Percentiles rank a stretch among this genome's conserved stretches.
These are phyloP conservation scores for Exophiala spinifera DNA, from an alignment of 2,329 filamentous ascomycete species.

Conservation along the genomic window DNA sequence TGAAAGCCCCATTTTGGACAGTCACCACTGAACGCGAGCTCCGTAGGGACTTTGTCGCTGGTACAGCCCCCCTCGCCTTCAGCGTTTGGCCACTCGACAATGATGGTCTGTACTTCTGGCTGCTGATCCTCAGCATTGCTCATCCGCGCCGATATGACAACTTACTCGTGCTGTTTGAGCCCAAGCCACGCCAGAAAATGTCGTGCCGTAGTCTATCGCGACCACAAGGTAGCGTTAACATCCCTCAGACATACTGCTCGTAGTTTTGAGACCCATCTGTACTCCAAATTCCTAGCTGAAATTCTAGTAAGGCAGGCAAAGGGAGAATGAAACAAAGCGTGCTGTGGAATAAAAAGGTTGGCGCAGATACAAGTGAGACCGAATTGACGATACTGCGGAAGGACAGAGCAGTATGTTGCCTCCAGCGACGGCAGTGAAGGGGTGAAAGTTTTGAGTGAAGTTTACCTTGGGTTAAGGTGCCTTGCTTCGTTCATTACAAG, in stretches of 20 bases:
- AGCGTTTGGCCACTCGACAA: constrained; percentile 26
- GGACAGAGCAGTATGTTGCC: no score
- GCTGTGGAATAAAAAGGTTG: no score
- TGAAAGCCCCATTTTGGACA: constrained; percentile 25
- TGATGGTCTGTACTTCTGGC: constrained; percentile 23
- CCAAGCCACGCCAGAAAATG: constrained; percentile 29
- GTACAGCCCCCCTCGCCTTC: constrained; percentile 20
- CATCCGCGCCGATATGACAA: not conserved
- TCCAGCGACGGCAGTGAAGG: no score
- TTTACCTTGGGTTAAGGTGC: no score
- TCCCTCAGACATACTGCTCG: not conserved
- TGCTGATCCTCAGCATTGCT: constrained; percentile 3
- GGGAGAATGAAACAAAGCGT: no score
- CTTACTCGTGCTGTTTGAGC: constrained; percentile 26
- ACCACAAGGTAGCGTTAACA: constrained; percentile 22
- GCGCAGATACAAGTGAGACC: no score
- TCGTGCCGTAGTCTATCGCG: constrained; percentile 30
- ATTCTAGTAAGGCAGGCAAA: no score
- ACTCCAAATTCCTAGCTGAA: no score
- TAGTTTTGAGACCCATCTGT: not conserved
- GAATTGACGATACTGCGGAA: no score
- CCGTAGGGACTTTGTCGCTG: constrained; percentile 29
- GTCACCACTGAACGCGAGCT: constrained; percentile 18
- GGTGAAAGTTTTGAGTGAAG: no score
- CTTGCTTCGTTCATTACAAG: no score